A percentile compares a stretch with the other conserved stretches of the same genome.
phyloP scores from a whole-genome alignment of 441 rosid genomes.

The Pelargonium citronellum region DNA sequence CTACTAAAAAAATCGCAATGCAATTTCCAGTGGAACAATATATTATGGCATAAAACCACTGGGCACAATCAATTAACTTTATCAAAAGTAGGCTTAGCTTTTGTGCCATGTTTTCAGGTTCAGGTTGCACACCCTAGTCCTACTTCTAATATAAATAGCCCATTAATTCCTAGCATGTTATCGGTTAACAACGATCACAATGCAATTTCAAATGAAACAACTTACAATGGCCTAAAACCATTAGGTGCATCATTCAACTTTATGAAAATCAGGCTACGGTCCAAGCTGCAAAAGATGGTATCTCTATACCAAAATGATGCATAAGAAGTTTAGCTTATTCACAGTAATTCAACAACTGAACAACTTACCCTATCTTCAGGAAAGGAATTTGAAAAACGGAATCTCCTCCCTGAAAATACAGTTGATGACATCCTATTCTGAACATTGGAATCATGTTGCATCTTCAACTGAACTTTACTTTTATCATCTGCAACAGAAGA shows the following conservation, averaged over 20 bases:
- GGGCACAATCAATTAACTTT: no score
- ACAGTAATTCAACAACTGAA: slow-evolving; percentile 4
- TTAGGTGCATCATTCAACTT: slow-evolving; percentile 9
- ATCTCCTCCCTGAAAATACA: slow-evolving; percentile 70
- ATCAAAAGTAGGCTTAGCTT: no score
- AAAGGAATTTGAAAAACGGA: slow-evolving; percentile 69
- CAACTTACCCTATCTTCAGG: slow-evolving; percentile 78
- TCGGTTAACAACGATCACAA: not conserved
- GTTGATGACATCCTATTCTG: slow-evolving; percentile 34
- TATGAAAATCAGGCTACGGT: slow-evolving; percentile 11
- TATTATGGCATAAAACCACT: no score
- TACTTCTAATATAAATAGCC: not conserved
- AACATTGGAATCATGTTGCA: slow-evolving; percentile 32
- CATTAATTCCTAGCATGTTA: not conserved
- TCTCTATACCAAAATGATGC: slow-evolving; percentile 10
- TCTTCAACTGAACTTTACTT: slow-evolving; percentile 34
- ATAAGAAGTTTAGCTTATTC: slow-evolving; percentile 4
- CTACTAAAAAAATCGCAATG: no score
- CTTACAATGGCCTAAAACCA: not conserved
- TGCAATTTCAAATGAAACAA: not conserved
- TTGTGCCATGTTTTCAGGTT: not conserved
- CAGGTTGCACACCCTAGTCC: not conserved
- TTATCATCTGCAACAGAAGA: slow-evolving; percentile 28
- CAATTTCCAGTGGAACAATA: no score
- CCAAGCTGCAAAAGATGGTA: not conserved